Evolutionary conservation across 805 yeast genomes (phyloP).

Genomic region (Saturnispora kantuleensis): DNA sequence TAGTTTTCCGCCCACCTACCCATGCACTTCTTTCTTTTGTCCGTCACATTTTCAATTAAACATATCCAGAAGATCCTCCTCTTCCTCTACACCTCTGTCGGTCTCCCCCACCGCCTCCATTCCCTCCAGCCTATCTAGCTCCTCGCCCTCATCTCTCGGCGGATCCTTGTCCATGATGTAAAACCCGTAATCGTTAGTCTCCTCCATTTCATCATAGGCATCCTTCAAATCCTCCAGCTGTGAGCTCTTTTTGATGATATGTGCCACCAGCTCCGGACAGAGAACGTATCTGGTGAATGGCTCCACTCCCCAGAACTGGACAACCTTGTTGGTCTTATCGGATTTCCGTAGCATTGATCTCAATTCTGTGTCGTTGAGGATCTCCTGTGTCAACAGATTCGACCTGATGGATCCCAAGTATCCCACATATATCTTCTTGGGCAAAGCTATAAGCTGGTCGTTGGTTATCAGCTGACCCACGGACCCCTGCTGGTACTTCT

Average conservation of each 20-base stretch:
- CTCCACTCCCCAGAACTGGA: slow-evolving; percentile 51
- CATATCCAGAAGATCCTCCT: too few relatives aligned
- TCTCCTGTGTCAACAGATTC: slow-evolving; percentile 34
- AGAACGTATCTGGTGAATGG: slow-evolving; percentile 49
- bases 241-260: slow-evolving; percentile 41
- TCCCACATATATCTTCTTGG: slow-evolving; percentile 45
- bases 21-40: too few relatives aligned
- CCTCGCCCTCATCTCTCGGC: slow-evolving; percentile 2
- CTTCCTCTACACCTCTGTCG: too few relatives aligned
- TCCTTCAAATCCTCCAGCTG: slow-evolving; percentile 26
- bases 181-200: slow-evolving; percentile 32
- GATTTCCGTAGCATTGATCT: slow-evolving; percentile 23
- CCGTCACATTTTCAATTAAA: too few relatives aligned
- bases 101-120: too few relatives aligned
- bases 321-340: slow-evolving; percentile 31
- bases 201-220: slow-evolving; percentile 38
- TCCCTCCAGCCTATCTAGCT: background rate
- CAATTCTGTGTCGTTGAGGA: slow-evolving; percentile 25
- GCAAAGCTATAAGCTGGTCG: slow-evolving; percentile 36
- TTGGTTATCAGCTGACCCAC: slow-evolving; percentile 34
- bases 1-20: too few relatives aligned
- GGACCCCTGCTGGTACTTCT: slow-evolving; percentile 30
- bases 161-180: slow-evolving; percentile 25
- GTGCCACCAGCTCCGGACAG: slow-evolving; percentile 51
- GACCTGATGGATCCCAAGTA: slow-evolving; percentile 54